Evolutionary conservation across 2,329 filamentous ascomycete genomes (phyloP).

Genomic region (Hirsutella thompsonii): DNA sequence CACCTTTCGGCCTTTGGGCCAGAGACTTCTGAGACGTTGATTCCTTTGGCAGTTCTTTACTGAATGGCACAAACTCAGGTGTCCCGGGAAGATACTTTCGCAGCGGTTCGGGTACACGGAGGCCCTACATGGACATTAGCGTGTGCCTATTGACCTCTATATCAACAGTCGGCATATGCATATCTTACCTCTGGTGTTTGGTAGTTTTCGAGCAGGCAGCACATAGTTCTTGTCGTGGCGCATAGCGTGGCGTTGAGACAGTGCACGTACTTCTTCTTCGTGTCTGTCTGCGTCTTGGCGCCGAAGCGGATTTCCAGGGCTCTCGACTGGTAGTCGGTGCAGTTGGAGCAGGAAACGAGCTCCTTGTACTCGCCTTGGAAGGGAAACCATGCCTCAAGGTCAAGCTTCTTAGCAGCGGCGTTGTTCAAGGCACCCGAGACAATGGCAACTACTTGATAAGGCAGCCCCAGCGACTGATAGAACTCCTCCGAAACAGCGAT

Average conservation of each 20-base stretch:
- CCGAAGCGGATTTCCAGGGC: conserved; percentile 89
- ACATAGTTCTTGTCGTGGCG: conserved; percentile 83
- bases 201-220: conserved; percentile 94
- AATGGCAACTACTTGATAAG: conserved; percentile 86
- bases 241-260: conserved; percentile 82
- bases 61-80: conserved; percentile 79
- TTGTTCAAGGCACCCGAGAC: conserved; percentile 92
- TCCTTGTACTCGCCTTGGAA: conserved; percentile 98
- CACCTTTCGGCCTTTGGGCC: conserved; percentile 17
- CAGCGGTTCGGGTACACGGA: conserved; percentile 69
- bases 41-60: conserved; percentile 74
- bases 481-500: conserved; percentile 85
- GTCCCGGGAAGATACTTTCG: conserved; percentile 83
- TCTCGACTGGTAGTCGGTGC: conserved; percentile 92
- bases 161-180: too few species aligned
- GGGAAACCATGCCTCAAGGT: conserved; percentile 93
- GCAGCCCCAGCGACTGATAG: conserved; percentile 78
- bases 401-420: conserved; percentile 70
- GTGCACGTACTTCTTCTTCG: conserved; percentile 86
- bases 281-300: conserved; percentile 71
- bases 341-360: conserved; percentile 94
- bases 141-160: too few species aligned
- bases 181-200: conserved; percentile 66
- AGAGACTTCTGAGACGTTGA: conserved; percentile 18
- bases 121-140: conserved; percentile 35